These are phyloP conservation scores for Trichophyton verrucosum DNA, from an alignment of 2,329 filamentous ascomycete species.

Conservation along the genomic window DNA sequence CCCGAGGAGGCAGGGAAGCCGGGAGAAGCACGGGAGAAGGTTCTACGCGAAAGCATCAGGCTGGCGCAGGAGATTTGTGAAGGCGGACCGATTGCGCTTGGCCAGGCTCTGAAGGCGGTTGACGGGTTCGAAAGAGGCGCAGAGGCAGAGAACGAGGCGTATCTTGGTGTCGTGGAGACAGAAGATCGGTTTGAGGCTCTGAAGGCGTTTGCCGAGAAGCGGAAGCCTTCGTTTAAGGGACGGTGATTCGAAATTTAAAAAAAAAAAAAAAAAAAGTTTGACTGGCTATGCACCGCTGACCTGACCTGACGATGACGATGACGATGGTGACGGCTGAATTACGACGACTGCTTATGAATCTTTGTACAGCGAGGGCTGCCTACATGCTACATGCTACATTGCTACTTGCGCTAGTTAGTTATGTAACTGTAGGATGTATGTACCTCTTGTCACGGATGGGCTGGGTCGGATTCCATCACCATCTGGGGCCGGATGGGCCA, in stretches of 20 bases:
- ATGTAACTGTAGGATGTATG: not conserved
- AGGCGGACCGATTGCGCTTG: constrained; percentile 72
- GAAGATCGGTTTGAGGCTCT: constrained; percentile 84
- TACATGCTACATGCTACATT: not conserved
- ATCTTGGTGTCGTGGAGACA: constrained; percentile 68
- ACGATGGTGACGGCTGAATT: not conserved
- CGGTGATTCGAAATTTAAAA: constrained; percentile 18
- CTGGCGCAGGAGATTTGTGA: constrained; percentile 78
- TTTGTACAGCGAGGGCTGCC: not conserved
- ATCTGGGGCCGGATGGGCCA: not conserved
- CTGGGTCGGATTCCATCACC: not conserved
- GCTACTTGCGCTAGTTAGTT: too few relatives aligned
- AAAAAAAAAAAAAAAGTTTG: too few relatives aligned
- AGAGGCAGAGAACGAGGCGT: constrained; percentile 74
- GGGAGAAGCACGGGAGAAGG: constrained; percentile 50
- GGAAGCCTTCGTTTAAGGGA: constrained; percentile 56
- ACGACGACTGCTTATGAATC: not conserved
- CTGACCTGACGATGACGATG: constrained; percentile 18
- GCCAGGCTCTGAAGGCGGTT: constrained; percentile 68
- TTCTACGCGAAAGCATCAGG: constrained; percentile 62
- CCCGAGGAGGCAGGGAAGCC: constrained; percentile 43
- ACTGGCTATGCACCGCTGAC: too few relatives aligned
- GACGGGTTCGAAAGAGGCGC: constrained; percentile 52
- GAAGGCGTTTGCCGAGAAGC: constrained; percentile 68
- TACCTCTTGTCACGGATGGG: not conserved